phyloP scores from a whole-genome alignment of 2,329 filamentous ascomycete genomes.

The Apiospora rasikravindrae region DNA sequence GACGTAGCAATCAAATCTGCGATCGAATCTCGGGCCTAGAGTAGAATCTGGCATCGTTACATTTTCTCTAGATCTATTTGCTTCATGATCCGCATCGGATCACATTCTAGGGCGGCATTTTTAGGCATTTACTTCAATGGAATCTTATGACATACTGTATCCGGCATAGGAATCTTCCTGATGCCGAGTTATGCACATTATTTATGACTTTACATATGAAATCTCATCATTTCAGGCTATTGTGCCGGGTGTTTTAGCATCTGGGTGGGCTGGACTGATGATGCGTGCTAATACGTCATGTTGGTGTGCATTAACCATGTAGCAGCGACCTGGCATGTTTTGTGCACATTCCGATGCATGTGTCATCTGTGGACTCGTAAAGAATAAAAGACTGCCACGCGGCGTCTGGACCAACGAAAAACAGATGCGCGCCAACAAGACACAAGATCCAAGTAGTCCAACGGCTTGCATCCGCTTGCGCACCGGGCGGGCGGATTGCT shows the following conservation, averaged over 20 bases:
- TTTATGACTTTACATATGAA: background rate
- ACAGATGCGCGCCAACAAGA: background rate
- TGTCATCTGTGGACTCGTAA: background rate
- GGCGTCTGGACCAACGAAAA: background rate
- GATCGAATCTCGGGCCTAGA: conserved; percentile 40
- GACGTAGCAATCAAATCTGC: conserved; percentile 48
- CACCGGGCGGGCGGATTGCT: background rate
- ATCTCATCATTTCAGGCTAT: background rate
- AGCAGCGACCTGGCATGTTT: background rate
- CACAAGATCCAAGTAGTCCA: background rate
- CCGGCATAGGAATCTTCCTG: background rate
- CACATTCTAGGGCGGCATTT: background rate
- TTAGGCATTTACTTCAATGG: background rate
- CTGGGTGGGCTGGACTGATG: background rate
- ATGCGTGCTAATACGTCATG: background rate
- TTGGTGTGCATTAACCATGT: conserved; percentile 1
- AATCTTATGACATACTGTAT: background rate
- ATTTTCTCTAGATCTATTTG: background rate
- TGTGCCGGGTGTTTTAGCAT: background rate
- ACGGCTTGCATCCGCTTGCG: background rate
- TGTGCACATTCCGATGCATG: background rate
- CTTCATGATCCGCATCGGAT: background rate
- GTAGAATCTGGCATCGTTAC: background rate
- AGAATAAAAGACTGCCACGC: background rate
- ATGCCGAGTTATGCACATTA: background rate